Evolutionary conservation across 2,329 filamentous ascomycete species (phyloP), one percentile per base, ranked within the genome.

Genomic region (Calcarisporium arbuscula): DNA sequence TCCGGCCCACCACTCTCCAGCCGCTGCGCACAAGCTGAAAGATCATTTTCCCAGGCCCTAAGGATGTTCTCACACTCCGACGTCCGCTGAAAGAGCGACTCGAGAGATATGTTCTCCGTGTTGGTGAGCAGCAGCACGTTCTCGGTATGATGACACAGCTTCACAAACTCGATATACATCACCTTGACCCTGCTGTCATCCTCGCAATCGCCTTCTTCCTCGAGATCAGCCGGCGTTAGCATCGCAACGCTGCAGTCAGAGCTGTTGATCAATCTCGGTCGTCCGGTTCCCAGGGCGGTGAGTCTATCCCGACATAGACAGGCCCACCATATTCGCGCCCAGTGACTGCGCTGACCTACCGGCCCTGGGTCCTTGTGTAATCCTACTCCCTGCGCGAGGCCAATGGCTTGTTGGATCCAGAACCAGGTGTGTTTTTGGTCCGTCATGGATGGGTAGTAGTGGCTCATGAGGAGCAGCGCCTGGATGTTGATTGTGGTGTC

Each of bases 341-440:
- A 47, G 4, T 44, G 41, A 18, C 31, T 39, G 22, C 32, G 41
- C 17, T 46, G 34, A 5, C 43, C 37, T 9, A 32, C 34, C 16
- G 31, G 30, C 2, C 32, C 29, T 3, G 37, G 29, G 21, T 42
- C 36, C 11, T 41, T 34, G 19, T 47, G 44, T 14, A 47, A 34
- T 1, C 44, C 44, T n/a, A 34, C 25, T 3, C 40, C 42, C 28
- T 47, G 44, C 4, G 42, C 41, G 8, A 47, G 28, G 14, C 42
- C 36, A 17, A 47, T 47, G 10, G 44, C 44, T 30, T 47, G 44
- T 17, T 45, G 36, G 6, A 41, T 32, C 44, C 44, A 47, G 10
- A 43, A 40, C 44, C 44, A 47, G n/a, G 44, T 47, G 28, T 47
- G 44, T 36, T 45, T 47, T 20, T 47, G 42, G 14, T 43, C 42